Percentiles rank a stretch among this genome's conserved stretches.
Conservation (phyloP, 768 basidiomycete species). For the Pisolithus marmoratus region DNA sequence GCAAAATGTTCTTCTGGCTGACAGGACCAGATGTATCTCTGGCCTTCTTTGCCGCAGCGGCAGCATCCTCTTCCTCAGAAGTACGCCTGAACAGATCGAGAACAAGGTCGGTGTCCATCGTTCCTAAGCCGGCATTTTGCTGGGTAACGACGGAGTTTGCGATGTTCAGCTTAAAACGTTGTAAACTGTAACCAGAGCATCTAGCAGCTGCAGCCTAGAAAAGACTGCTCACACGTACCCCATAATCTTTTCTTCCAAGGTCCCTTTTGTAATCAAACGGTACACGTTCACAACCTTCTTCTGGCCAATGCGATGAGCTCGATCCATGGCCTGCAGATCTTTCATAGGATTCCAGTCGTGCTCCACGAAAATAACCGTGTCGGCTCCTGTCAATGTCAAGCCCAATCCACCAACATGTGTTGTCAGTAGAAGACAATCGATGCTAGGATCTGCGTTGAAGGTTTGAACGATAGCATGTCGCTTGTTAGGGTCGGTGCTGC, state of each 20-base stretch:
- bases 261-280: slow-evolving; percentile 93
- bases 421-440: slow-evolving; percentile 92
- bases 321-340: slow-evolving; percentile 98
- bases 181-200: slow-evolving; percentile 50
- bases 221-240: slow-evolving; percentile 52
- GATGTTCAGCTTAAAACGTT: slow-evolving; percentile 98
- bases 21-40: slow-evolving; percentile 52
- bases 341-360: slow-evolving; percentile 99
- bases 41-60: slow-evolving; percentile 43
- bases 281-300: slow-evolving; percentile 99
- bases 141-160: slow-evolving; percentile 96
- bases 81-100: slow-evolving; percentile 88
- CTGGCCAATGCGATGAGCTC: slow-evolving; percentile 96
- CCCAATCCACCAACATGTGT: slow-evolving; percentile 97
- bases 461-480: slow-evolving; percentile 97
- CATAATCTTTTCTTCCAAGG: slow-evolving; percentile 99
- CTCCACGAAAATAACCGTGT: slow-evolving; percentile 98
- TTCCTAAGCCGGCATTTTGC: slow-evolving; percentile 88
- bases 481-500: slow-evolving; percentile 85
- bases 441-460: slow-evolving; percentile 96
- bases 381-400: slow-evolving; percentile 93
- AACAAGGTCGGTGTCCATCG: slow-evolving; percentile 97
- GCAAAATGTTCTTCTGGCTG: slow-evolving; percentile 78
- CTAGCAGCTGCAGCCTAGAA: slow-evolving; percentile 1
- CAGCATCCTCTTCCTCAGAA: slow-evolving; percentile 67